phyloP scores from a whole-genome alignment of 1,284 basidiomycete genomes.

The Meripilus lineatus region DNA sequence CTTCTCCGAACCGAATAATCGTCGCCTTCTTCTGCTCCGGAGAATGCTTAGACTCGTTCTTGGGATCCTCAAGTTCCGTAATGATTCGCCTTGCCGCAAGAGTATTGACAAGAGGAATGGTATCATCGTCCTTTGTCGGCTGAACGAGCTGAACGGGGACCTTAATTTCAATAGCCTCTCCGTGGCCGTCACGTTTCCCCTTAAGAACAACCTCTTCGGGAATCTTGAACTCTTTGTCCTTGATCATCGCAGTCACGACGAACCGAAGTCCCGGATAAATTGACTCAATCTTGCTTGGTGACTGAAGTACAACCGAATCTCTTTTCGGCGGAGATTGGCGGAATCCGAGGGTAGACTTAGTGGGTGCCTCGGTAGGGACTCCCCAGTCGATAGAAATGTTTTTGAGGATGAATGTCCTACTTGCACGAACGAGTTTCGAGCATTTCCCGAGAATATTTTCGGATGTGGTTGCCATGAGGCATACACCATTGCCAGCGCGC shows the following conservation, averaged over 20 bases:
- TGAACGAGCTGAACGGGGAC: conserved; percentile 4
- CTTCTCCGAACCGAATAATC: conserved; percentile 6
- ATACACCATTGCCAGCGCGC: conserved; percentile 43
- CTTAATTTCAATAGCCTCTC: background rate
- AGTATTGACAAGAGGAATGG: conserved; percentile 11
- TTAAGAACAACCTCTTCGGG: background rate
- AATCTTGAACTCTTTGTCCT: background rate
- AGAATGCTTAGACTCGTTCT: background rate
- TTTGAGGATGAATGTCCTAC: conserved; percentile 39
- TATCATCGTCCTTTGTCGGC: conserved; percentile 6
- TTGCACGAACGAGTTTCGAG: conserved; percentile 42
- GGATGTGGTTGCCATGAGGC: conserved; percentile 36
- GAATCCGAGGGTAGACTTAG: too few species aligned
- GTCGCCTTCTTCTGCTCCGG: conserved; percentile 7
- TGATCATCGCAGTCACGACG: background rate
- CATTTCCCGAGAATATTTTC: conserved; percentile 46
- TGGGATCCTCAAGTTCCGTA: conserved; percentile 7
- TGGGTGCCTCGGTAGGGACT: conserved; percentile 11
- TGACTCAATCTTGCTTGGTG: background rate
- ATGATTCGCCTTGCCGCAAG: conserved; percentile 13
- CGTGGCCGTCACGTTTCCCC: background rate
- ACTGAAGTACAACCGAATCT: background rate
- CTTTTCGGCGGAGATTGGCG: too few species aligned
- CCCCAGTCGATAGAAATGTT: conserved; percentile 48
- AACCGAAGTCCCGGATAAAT: background rate